Evolutionary conservation across 164 flowering plant genomes (phyloP).

Genomic region (Annona squamosa): DNA sequence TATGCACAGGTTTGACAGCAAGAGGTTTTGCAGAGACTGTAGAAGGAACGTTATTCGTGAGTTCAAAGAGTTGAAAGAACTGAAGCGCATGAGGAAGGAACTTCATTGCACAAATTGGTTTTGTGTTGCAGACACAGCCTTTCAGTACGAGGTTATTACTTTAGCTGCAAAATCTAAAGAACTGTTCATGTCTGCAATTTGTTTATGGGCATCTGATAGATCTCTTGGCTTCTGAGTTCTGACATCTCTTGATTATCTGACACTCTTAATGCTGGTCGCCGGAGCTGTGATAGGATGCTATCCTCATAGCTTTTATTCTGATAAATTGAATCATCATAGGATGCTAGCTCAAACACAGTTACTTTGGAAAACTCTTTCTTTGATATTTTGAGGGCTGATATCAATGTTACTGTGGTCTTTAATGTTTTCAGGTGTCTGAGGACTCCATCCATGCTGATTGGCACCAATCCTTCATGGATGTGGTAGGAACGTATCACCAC

Average conservation of each 20-base stretch:
- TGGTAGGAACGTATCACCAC: slow-evolving; percentile 72
- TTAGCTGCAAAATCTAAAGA: background rate
- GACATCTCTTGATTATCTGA: background rate
- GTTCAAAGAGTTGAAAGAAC: slow-evolving; percentile 96
- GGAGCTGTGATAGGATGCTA: background rate
- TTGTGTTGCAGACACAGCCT: slow-evolving; percentile 91
- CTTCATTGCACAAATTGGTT: slow-evolving; percentile 85
- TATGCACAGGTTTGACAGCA: slow-evolving; percentile 89
- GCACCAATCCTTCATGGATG: slow-evolving; percentile 74
- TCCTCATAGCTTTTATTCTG: background rate
- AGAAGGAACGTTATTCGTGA: slow-evolving; percentile 96
- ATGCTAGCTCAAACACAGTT: background rate
- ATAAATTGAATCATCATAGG: background rate
- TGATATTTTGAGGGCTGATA: too few species aligned
- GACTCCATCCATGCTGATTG: slow-evolving; percentile 78
- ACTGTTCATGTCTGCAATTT: background rate
- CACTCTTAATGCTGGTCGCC: background rate
- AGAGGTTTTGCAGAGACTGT: slow-evolving; percentile 98
- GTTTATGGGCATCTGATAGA: background rate
- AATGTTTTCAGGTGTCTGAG: slow-evolving; percentile 57
- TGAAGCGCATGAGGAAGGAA: slow-evolving; percentile 84
- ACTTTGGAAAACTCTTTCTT: background rate
- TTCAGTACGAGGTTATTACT: slow-evolving; percentile 75
- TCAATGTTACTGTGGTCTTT: slow-evolving; percentile 8
- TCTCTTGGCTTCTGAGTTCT: background rate